phyloP scores from a whole-genome alignment of 495 filamentous ascomycete species.

The Terfezia boudieri region DNA sequence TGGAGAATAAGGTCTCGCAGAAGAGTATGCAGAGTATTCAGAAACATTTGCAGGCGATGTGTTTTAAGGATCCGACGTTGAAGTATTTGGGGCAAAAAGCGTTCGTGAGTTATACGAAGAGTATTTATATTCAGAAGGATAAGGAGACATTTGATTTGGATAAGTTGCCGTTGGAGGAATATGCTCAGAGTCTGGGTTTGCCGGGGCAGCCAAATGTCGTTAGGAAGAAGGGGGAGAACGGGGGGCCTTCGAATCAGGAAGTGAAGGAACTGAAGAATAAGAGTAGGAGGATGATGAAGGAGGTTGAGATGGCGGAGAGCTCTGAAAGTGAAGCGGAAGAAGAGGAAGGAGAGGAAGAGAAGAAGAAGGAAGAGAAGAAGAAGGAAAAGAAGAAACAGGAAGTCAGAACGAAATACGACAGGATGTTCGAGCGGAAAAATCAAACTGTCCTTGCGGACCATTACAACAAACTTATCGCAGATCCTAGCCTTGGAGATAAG shows the following conservation, averaged over 20 bases:
- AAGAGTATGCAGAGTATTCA: constrained; percentile 78
- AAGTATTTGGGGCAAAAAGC: constrained; percentile 95
- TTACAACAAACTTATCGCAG: constrained; percentile 64
- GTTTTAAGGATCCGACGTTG: constrained; percentile 80
- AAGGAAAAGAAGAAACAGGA: constrained; percentile 36
- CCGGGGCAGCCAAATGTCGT: constrained; percentile 52
- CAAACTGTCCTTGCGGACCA: constrained; percentile 85
- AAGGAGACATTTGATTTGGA: constrained; percentile 75
- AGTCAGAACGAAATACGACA: constrained; percentile 78
- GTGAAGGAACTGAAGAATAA: constrained; percentile 68
- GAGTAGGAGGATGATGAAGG: constrained; percentile 26
- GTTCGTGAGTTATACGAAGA: constrained; percentile 69
- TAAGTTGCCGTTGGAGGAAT: constrained; percentile 62
- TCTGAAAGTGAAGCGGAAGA: constrained; percentile 31
- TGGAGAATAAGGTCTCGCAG: constrained; percentile 58
- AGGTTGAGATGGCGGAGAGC: not conserved
- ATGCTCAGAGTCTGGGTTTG: constrained; percentile 61
- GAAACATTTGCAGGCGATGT: constrained; percentile 69
- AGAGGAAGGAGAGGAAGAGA: constrained; percentile 27
- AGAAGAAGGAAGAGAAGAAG: no score
- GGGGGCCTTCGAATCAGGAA: constrained; percentile 29
- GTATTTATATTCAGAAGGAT: constrained; percentile 71
- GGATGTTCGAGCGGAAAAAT: constrained; percentile 89
- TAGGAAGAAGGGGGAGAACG: constrained; percentile 77
- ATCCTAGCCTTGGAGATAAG: constrained; percentile 28